Conservation (phyloP, 768 basidiomycete species). For the Chalciporus chontae region DNA sequence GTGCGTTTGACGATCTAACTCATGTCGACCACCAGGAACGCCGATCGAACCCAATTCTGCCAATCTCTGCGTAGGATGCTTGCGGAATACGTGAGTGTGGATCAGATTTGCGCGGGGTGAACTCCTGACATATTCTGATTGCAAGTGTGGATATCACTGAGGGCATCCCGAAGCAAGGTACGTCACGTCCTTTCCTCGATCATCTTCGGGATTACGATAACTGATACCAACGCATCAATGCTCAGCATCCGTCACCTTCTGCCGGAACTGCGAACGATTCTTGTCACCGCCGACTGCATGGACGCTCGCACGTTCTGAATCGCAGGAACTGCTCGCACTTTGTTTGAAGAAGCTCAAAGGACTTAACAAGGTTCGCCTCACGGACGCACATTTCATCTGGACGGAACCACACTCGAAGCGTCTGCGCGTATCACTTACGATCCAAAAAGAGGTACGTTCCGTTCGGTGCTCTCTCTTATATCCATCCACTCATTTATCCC, state of each 20-base stretch:
- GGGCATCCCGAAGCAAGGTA: conserved; percentile 93
- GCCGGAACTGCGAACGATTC: conserved; percentile 95
- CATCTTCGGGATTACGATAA: not conserved
- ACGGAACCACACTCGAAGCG: conserved; percentile 98
- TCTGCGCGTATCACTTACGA: conserved; percentile 87
- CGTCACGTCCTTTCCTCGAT: conserved; percentile 8
- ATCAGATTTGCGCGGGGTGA: not conserved
- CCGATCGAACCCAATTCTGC: conserved; percentile 91
- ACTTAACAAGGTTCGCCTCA: conserved; percentile 87
- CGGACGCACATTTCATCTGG: conserved; percentile 99
- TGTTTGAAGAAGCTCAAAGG: conserved; percentile 96
- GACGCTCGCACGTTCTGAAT: conserved; percentile 85
- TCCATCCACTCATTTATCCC: conserved; percentile 14
- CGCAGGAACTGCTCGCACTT: conserved; percentile 87
- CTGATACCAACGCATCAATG: conserved; percentile 1
- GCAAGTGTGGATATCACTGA: conserved; percentile 92
- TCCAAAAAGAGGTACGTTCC: conserved; percentile 88
- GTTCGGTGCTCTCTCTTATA: not conserved
- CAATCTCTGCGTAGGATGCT: conserved; percentile 85
- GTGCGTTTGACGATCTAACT: not conserved
- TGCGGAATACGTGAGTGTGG: conserved; percentile 73
- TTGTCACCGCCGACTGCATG: conserved; percentile 86
- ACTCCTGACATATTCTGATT: not conserved
- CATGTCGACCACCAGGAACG: conserved; percentile 47
- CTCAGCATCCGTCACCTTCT: conserved; percentile 84